These are phyloP conservation scores for Citrus mangshanensis DNA, from an alignment of 345 rosid genomes.

Conservation along the genomic window DNA sequence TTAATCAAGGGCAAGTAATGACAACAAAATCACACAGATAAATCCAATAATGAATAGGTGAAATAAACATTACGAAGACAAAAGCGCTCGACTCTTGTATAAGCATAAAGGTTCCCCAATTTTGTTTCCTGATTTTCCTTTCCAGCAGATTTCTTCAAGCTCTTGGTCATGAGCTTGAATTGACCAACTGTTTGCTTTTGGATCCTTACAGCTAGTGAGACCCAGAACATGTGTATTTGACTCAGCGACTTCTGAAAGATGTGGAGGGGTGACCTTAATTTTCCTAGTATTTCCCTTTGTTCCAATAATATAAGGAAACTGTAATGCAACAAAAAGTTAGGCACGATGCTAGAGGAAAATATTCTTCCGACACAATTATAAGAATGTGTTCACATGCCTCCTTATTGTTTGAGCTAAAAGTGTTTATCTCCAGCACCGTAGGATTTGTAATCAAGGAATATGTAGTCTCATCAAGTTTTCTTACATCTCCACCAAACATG, in stretches of 20 bases:
- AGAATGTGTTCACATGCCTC: slow-evolving; percentile 47
- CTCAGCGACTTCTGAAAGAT: slow-evolving; percentile 18
- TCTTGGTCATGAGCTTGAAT: slow-evolving; percentile 39
- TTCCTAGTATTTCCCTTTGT: slow-evolving; percentile 15
- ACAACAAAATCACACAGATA: neutral
- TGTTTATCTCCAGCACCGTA: slow-evolving; percentile 61
- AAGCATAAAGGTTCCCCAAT: slow-evolving; percentile 53
- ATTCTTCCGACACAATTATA: neutral
- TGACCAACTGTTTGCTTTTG: slow-evolving; percentile 59
- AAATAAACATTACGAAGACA: slow-evolving; percentile 41
- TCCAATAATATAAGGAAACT: slow-evolving; percentile 56
- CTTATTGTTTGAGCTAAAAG: slow-evolving; percentile 63
- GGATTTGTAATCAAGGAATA: slow-evolving; percentile 71
- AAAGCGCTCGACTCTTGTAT: slow-evolving; percentile 52
- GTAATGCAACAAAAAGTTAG: slow-evolving; percentile 16
- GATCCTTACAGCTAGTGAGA: slow-evolving; percentile 68
- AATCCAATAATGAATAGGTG: neutral
- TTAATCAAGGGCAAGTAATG: neutral
- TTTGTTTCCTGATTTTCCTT: slow-evolving; percentile 25
- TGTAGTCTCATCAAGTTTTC: slow-evolving; percentile 64
- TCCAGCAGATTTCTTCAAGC: slow-evolving; percentile 69
- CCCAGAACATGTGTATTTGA: slow-evolving; percentile 39
- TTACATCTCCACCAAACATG: slow-evolving; percentile 89
- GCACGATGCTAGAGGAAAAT: neutral
- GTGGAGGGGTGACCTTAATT: slow-evolving; percentile 2